These are phyloP conservation scores for Ammopiptanthus mongolicus DNA, from an alignment of 306 rosid genomes.

Conservation along the genomic window DNA sequence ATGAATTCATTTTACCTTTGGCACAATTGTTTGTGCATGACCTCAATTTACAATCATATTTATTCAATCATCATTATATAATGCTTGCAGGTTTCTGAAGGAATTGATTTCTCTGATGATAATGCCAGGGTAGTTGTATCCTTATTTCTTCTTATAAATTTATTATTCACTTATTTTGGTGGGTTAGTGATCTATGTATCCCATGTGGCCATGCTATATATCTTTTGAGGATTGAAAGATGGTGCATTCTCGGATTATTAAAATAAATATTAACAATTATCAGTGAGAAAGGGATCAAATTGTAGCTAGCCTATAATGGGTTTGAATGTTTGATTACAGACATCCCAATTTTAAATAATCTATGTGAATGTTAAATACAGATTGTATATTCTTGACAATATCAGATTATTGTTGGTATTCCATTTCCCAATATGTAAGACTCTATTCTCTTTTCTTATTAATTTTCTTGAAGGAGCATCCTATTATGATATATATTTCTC, in stretches of 20 bases:
- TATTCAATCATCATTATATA: slow-evolving; percentile 18
- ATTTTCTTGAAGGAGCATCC: slow-evolving; percentile 11
- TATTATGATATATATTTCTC: slow-evolving; percentile 8
- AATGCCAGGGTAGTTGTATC: slow-evolving; percentile 96
- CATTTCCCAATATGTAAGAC: slow-evolving; percentile 93
- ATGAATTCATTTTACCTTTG: background rate
- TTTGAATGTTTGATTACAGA: slow-evolving; percentile 8
- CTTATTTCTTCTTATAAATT: slow-evolving; percentile 30
- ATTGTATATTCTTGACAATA: slow-evolving; percentile 57
- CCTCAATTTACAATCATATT: slow-evolving; percentile 9
- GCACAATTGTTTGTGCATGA: background rate
- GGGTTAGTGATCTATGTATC: background rate
- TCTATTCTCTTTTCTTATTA: slow-evolving; percentile 16
- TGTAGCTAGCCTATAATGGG: slow-evolving; percentile 9
- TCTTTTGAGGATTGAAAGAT: background rate
- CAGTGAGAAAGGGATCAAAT: background rate
- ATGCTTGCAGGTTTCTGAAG: slow-evolving; percentile 89
- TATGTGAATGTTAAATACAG: slow-evolving; percentile 9
- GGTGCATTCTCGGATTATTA: slow-evolving; percentile 2
- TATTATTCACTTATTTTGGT: background rate
- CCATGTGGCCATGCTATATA: background rate
- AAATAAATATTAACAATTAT: background rate
- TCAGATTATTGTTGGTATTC: slow-evolving; percentile 91
- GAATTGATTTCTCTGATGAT: slow-evolving; percentile 93
- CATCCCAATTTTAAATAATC: background rate